Base-by-base conservation (phyloP, 768 basidiomycete genomes). In the Lanmaoa rubissima region DNA sequence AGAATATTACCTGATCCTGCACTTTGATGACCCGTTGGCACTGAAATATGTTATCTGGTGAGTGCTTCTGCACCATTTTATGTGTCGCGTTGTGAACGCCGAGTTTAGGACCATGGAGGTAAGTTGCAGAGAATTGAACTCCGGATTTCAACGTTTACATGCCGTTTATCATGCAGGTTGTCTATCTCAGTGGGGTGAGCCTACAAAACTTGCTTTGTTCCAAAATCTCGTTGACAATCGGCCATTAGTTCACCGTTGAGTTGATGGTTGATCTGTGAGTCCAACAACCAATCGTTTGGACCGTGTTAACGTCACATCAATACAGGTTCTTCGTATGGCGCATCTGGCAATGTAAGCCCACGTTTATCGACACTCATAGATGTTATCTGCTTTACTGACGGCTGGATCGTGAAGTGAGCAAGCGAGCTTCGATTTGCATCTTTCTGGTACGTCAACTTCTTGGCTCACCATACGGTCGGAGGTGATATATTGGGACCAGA, bases 321-420 rank as follows among this genome's bases (percentile, higher is more conserved):
- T 35, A 21, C 44, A 64, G 63, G 11, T 61, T 48, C 40, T 65
- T 61, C 28, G 34, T 65, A 31, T 64, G 63, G 63, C 63, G 63
- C 19, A 54, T 65, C 19, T 57, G 59, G 59, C 55, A 56, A 48
- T 24, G 63, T 64, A 47, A 55, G 63, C 34, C 10, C 32, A 24
- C 21, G 16, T 49, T 21, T n/a, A 19, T 21, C 28, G 28, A 31
- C 28, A 31, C 7, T 1, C 1, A 32, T 38, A 12, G 10, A 2
- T 31, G 4, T 40, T 26, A 1, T 1, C 28, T 31, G 28, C 8
- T 17, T 17, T 39, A 2, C 48, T 51, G 8, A 59, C 17, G 1
- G 17, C 28, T 17, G 14, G 12, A 49, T n/a, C 28, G 16, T 10
- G 26, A 43, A 65, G 63, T 59, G 39, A 55, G 58, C 39, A 54